Base-by-base conservation (phyloP, 2,329 filamentous ascomycete genomes). In the Ophiostoma ulmi region DNA sequence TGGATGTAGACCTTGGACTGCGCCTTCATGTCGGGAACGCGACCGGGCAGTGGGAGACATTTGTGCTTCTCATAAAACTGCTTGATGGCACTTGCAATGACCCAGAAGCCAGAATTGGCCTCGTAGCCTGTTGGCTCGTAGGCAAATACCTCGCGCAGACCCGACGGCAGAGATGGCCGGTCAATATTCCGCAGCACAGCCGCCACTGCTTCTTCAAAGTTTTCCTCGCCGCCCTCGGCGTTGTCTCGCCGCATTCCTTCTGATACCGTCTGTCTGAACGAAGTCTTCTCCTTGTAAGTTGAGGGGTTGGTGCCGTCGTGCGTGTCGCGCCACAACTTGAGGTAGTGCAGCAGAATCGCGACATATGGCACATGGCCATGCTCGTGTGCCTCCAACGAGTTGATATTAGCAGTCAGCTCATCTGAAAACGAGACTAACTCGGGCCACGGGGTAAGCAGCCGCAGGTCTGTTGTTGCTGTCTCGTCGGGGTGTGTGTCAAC, bases 11-110 rank as follows among this genome's bases (percentile, higher is more conserved):
- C 91, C 70, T 85, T 88, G 3, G 94, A 97, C 77, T 94, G 88
- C 2, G 95, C 93, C 82, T 99, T 99, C 95, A 99, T 99, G 79
- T 99, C 95, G 1, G 96, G 95, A 1, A 99, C 83, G 3, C 90
- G 89, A 14, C 95, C 96, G 0, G 94, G 90, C 0, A 99, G 83
- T 20, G 95, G 95, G 5, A 99, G 84, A 38, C 90, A 85, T 8
- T 85, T 81, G 77, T 97, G 88, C 70, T 87, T 87, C 11, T 86
- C 79, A 78, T 94, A 90, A 79, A 99, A 99, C 26, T 85, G 77
- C 72, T 88, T 88, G 70, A 98, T 84, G 0, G 94, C 94, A 70
- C 88, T 85, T 10, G 92, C 91, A 75, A 97, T 94, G 72, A 94
- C 81, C 95, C 96, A 99, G 81, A 99, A 98, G 71, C 86, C 87